phyloP scores from a whole-genome alignment of 495 filamentous ascomycete species.

The Annulohypoxylon nitens region DNA sequence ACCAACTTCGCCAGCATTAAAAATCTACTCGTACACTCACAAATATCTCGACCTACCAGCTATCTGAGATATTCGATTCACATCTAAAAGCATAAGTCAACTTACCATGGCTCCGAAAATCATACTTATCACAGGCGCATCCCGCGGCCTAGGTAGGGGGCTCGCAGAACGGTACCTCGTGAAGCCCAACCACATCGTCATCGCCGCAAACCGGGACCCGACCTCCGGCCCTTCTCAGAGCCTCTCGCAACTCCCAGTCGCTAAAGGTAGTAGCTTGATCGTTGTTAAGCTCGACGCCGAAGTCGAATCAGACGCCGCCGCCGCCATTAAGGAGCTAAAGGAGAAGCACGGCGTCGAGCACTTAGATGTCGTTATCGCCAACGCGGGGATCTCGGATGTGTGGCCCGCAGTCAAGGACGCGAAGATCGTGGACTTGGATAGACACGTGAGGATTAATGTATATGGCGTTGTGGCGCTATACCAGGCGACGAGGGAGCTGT shows the following conservation, averaged over 20 bases:
- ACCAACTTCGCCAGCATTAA: constrained; percentile 4
- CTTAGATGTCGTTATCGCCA: constrained; percentile 47
- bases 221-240: constrained; percentile 31
- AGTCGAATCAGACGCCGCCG: constrained; percentile 31
- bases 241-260: constrained; percentile 38
- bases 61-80: neutral
- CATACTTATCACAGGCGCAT: constrained; percentile 53
- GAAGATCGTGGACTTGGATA: constrained; percentile 29
- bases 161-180: constrained; percentile 48
- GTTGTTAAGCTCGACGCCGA: constrained; percentile 41
- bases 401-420: constrained; percentile 37
- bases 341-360: constrained; percentile 33
- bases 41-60: neutral
- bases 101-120: constrained; percentile 40
- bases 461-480: constrained; percentile 39
- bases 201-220: constrained; percentile 55
- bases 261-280: constrained; percentile 33
- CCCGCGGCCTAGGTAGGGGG: constrained; percentile 51
- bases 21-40: neutral
- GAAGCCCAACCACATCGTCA: constrained; percentile 50
- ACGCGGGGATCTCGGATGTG: constrained; percentile 39
- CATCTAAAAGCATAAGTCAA: neutral
- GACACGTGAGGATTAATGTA: constrained; percentile 39
- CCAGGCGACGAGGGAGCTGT: constrained; percentile 45
- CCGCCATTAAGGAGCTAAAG: constrained; percentile 31